phyloP scores from a whole-genome alignment of 2,329 filamentous ascomycete genomes.

The Chaetomiaceae sp. region DNA sequence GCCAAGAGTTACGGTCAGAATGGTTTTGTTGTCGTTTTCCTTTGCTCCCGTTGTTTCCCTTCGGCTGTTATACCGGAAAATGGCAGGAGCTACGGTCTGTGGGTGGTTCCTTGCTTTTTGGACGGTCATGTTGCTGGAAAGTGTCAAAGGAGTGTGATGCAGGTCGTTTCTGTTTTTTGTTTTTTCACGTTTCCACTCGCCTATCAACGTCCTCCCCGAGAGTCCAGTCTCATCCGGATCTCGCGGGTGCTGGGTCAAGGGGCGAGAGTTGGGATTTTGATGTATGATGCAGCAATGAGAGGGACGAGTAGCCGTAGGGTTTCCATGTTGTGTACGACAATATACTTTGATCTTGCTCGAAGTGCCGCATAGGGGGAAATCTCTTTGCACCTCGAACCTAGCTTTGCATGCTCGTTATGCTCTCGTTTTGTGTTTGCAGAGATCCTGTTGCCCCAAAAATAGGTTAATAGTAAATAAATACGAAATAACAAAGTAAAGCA shows the following conservation, averaged over 20 bases:
- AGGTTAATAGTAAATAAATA: no score
- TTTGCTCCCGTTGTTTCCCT: not conserved
- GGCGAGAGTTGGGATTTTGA: not conserved
- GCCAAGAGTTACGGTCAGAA: not conserved
- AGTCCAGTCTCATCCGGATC: not conserved
- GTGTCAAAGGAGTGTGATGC: not conserved
- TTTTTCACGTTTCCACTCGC: not conserved
- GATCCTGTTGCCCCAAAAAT: no score
- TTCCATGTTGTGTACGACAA: not conserved
- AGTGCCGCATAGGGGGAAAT: no score
- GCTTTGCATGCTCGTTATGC: no score
- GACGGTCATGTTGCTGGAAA: not conserved
- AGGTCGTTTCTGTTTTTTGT: not conserved
- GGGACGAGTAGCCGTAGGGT: not conserved
- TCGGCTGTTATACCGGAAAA: not conserved
- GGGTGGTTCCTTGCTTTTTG: not conserved
- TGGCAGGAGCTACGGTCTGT: not conserved
- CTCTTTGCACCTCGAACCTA: no score
- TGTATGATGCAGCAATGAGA: constrained; percentile 4
- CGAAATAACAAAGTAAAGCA: no score
- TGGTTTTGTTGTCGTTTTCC: not conserved
- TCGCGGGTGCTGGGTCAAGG: not conserved
- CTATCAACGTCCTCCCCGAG: not conserved
- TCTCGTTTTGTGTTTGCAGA: no score
- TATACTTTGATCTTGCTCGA: not conserved